Percentiles rank a stretch among this genome's conserved stretches.
phyloP scores from a whole-genome alignment of 1,284 basidiomycete genomes.

The Pterulicium gracile region DNA sequence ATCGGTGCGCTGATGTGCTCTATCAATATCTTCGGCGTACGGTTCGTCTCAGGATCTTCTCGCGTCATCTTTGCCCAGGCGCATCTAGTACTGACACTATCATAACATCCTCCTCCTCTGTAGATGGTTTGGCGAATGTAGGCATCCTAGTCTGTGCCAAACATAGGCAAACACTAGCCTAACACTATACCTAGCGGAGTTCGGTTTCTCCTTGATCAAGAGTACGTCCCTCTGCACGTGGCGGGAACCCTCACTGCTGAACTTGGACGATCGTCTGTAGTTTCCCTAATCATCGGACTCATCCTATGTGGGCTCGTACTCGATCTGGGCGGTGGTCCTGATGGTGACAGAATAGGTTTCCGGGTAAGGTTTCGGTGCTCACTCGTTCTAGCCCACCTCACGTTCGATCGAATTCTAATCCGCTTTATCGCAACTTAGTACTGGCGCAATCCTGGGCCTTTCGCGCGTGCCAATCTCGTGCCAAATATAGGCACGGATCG shows the following conservation, averaged over 20 bases:
- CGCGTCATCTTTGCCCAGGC: not conserved
- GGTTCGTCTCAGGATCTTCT: constrained; percentile 19
- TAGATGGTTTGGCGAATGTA: constrained; percentile 60
- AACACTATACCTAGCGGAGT: too few relatives aligned
- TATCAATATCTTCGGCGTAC: constrained; percentile 73
- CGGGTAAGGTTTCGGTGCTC: constrained; percentile 24
- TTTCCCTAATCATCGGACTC: constrained; percentile 46
- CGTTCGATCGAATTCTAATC: not conserved
- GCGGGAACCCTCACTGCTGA: too few relatives aligned
- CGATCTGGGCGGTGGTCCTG: constrained; percentile 61
- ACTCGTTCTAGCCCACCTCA: too few relatives aligned
- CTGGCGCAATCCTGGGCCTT: constrained; percentile 62
- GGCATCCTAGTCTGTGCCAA: too few relatives aligned
- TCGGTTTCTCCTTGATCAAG: constrained; percentile 54
- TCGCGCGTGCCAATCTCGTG: constrained; percentile 36
- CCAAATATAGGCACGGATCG: constrained; percentile 35
- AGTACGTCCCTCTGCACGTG: constrained; percentile 26
- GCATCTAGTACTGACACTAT: constrained; percentile 4
- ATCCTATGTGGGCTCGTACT: constrained; percentile 58
- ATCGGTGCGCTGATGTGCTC: constrained; percentile 47
- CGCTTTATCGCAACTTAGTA: constrained; percentile 28
- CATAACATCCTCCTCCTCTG: too few relatives aligned
- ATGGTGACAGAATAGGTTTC: constrained; percentile 51
- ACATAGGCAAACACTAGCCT: too few relatives aligned
- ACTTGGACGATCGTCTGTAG: constrained; percentile 18